A percentile compares a stretch with the other conserved stretches of the same genome.
phyloP scores from a whole-genome alignment of 1,284 basidiomycete species.

The Ceratobasidium sp. region DNA sequence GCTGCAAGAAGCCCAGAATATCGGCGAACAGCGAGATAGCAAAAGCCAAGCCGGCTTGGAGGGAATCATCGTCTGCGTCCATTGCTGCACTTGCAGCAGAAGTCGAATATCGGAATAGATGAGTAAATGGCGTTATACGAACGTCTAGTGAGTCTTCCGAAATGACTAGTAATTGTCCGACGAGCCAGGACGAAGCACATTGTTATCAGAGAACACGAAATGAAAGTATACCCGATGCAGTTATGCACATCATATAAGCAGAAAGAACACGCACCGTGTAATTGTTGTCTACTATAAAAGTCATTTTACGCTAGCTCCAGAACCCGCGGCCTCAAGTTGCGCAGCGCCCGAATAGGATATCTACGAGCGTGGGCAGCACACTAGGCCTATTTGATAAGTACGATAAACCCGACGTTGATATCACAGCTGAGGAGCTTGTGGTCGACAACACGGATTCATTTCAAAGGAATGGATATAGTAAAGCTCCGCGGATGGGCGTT shows the following conservation, averaged over 20 bases:
- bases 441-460: background rate
- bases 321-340: no score
- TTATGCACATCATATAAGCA: no score
- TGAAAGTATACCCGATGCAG: no score
- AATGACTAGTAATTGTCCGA: background rate
- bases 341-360: background rate
- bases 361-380: background rate
- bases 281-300: no score
- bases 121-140: background rate
- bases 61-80: background rate
- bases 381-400: background rate
- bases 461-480: background rate
- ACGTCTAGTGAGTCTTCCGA: background rate
- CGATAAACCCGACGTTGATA: background rate
- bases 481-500: conserved; percentile 42
- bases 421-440: background rate
- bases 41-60: conserved; percentile 14
- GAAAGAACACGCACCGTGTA: no score
- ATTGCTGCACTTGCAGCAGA: background rate
- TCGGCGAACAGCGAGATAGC: background rate
- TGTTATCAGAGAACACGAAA: no score
- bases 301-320: no score
- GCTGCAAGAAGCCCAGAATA: conserved; percentile 12
- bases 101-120: background rate
- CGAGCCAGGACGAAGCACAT: no score